These are phyloP conservation scores for Aspergillus fructus DNA, from an alignment of 2,329 filamentous ascomycete species.

Conservation along the genomic window DNA sequence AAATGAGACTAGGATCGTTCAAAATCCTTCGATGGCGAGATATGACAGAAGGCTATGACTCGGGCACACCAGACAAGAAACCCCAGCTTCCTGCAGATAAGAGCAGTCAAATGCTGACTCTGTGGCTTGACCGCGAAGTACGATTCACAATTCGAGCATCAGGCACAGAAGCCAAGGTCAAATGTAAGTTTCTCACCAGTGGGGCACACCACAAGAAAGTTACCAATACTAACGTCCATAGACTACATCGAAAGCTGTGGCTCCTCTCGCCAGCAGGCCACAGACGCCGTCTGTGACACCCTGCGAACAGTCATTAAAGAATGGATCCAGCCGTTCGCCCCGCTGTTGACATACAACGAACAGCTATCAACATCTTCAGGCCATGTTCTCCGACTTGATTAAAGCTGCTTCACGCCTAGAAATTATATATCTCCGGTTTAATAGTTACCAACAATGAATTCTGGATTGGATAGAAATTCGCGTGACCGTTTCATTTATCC, in stretches of 20 bases:
- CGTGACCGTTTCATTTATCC: not conserved
- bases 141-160: slow-evolving; percentile 62
- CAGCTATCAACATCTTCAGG: slow-evolving; percentile 41
- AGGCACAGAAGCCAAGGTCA: slow-evolving; percentile 68
- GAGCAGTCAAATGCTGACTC: slow-evolving; percentile 63
- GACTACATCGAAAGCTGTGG: slow-evolving; percentile 46
- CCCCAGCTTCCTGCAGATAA: slow-evolving; percentile 58
- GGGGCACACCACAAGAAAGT: not conserved
- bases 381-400: slow-evolving; percentile 27
- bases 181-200: slow-evolving; percentile 41
- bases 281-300: slow-evolving; percentile 37
- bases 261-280: slow-evolving; percentile 34
- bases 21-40: slow-evolving; percentile 61
- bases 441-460: not conserved
- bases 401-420: not conserved
- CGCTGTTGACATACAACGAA: slow-evolving; percentile 37
- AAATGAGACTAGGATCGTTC: slow-evolving; percentile 50
- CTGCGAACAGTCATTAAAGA: slow-evolving; percentile 37
- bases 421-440: not conserved
- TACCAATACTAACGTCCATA: slow-evolving; percentile 17
- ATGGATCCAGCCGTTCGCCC: slow-evolving; percentile 40
- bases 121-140: slow-evolving; percentile 54
- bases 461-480: not conserved
- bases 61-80: slow-evolving; percentile 50
- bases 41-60: slow-evolving; percentile 61